Evolutionary conservation across 805 yeast genomes (phyloP).

Genomic region (Sungouiozyma intestinalis): DNA sequence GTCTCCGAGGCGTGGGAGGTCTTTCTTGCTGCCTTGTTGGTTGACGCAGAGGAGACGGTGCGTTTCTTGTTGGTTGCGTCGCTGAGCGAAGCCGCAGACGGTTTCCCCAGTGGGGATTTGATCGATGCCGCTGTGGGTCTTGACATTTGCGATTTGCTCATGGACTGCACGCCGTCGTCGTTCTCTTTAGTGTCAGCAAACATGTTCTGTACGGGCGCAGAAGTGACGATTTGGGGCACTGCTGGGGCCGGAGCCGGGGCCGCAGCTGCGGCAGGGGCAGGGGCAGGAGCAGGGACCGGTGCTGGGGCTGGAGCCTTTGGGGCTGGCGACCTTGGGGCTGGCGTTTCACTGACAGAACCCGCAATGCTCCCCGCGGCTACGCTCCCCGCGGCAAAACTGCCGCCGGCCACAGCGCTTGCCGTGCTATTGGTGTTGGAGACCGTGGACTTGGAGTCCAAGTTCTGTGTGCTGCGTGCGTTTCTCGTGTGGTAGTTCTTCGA

Average conservation of each 20-base stretch:
- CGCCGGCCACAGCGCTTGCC: not conserved
- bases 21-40: too few relatives aligned
- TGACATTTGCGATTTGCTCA: not conserved
- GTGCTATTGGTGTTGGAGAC: not conserved
- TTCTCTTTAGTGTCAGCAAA: not conserved
- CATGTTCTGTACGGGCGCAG: not conserved
- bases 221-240: not conserved
- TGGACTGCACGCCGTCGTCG: not conserved
- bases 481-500: constrained; percentile 22
- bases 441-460: constrained; percentile 1
- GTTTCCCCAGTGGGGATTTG: not conserved
- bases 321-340: too few relatives aligned
- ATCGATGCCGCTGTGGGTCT: not conserved
- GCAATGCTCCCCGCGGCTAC: not conserved
- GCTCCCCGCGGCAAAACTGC: not conserved
- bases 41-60: not conserved
- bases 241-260: too few relatives aligned
- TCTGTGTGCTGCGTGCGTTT: constrained; percentile 5
- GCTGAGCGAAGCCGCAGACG: not conserved
- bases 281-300: not conserved
- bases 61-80: not conserved
- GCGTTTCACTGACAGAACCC: not conserved
- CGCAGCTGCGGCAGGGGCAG: too few relatives aligned
- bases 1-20: not conserved
- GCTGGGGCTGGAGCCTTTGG: not conserved